These are phyloP conservation scores for Saccharomyces hybrid DNA, from an alignment of 1,139 yeast genomes.

Conservation along the genomic window DNA sequence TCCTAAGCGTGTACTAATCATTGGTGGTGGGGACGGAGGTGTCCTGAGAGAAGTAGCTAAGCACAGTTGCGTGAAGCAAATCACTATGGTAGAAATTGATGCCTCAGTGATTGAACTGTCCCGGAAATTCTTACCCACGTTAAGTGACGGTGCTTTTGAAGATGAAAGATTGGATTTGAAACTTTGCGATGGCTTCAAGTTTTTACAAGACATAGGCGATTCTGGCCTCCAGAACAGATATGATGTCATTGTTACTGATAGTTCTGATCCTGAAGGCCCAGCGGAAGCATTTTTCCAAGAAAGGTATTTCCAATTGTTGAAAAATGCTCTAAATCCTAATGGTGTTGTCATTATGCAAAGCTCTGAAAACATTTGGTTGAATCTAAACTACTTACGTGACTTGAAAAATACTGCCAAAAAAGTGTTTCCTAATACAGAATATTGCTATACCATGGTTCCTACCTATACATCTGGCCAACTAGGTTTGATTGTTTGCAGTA, in stretches of 20 bases:
- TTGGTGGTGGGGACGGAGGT: constrained; percentile 98
- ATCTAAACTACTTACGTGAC: constrained; percentile 55
- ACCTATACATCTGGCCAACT: constrained; percentile 95
- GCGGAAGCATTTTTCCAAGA: constrained; percentile 89
- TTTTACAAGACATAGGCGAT: constrained; percentile 40
- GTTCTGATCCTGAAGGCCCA: constrained; percentile 97
- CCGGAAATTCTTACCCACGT: constrained; percentile 66
- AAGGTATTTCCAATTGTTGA: constrained; percentile 66
- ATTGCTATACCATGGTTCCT: constrained; percentile 86
- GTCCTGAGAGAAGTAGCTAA: constrained; percentile 86
- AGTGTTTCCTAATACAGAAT: constrained; percentile 76
- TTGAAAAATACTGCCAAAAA: constrained; percentile 52
- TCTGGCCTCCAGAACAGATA: constrained; percentile 41
- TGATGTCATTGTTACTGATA: constrained; percentile 90
- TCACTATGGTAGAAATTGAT: constrained; percentile 86
- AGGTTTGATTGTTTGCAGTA: constrained; percentile 78
- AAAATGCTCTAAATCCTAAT: constrained; percentile 57
- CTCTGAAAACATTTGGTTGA: constrained; percentile 88
- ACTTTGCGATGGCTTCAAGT: constrained; percentile 87
- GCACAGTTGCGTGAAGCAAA: constrained; percentile 61
- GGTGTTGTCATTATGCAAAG: constrained; percentile 91
- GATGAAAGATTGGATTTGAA: constrained; percentile 69
- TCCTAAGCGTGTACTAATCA: constrained; percentile 80
- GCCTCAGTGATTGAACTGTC: constrained; percentile 73
- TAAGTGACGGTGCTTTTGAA: constrained; percentile 58